Base-by-base conservation (phyloP, 345 rosid genomes). In the Limnanthes douglasii region DNA sequence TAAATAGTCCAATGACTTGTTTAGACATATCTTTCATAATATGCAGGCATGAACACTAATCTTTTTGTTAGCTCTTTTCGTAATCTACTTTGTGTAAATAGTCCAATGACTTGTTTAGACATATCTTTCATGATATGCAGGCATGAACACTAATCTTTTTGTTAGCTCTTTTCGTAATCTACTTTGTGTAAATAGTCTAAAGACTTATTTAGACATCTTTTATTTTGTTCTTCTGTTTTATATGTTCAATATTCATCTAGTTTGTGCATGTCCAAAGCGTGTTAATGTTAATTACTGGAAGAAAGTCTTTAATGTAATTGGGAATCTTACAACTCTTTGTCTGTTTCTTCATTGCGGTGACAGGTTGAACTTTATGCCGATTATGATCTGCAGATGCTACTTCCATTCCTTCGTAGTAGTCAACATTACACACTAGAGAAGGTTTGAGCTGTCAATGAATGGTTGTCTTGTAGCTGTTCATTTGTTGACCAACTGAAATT, bases 391-490 rank as follows among this genome's bases (percentile, higher is more conserved):
- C 78, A 80, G 70, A 81, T 85, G 96, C 57, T 92, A 11, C 85
- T 92, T 57, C 93, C 93, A 28, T 92, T 92, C 58, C 86, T 92
- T 44, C 94, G 94, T 40, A 81, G 99, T 44, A 85, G 99, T 64
- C 96, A 75, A 45, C 96, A 92, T 64, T 85, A 81, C 62, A 92
- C 75, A 22, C 74, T 92, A 35, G 99, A 85, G 70, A 78, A 92
- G 94, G 99, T 92, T 45, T 43, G 63, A 32, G 36, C 35, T 23
- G 40, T 61, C n/a, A 37, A 59, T 37, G 34, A 41, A 36, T 34
- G 31, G 16, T 33, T 59, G 30, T 16, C 23, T 21, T 11, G 11
- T 35, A 15, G 21, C 33, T 22, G 18, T 39, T 15, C 17, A 43
- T 18, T 30, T 21, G 39, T 31, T 63, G 42, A 65, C 43, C 12